These are phyloP conservation scores for Papiliotrema laurentii DNA, from an alignment of 1,284 basidiomycete species.

Conservation along the genomic window DNA sequence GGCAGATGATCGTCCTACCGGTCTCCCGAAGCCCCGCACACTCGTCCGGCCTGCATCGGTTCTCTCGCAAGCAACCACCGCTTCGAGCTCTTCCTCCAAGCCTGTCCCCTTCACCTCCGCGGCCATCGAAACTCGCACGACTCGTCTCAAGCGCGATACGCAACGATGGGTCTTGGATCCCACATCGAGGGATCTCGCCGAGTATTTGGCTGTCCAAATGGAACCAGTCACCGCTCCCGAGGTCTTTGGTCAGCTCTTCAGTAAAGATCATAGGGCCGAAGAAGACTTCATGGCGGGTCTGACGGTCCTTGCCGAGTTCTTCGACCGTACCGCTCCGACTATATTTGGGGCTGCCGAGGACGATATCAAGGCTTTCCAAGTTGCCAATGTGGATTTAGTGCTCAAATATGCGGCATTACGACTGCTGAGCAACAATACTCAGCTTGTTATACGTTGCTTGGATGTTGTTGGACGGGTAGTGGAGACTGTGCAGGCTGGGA, in stretches of 20 bases:
- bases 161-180: conserved; percentile 74
- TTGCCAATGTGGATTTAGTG: conserved; percentile 87
- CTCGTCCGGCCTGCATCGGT: conserved; percentile 20
- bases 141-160: conserved; percentile 72
- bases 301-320: conserved; percentile 68
- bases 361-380: conserved; percentile 63
- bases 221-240: conserved; percentile 75
- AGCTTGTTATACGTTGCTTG: conserved; percentile 79
- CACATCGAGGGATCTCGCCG: conserved; percentile 71
- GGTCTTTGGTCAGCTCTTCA: conserved; percentile 77
- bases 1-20: conserved; percentile 25
- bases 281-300: conserved; percentile 85
- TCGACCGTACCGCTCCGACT: conserved; percentile 60
- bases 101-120: conserved; percentile 59
- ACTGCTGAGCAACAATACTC: conserved; percentile 88
- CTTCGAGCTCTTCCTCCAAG: conserved; percentile 42
- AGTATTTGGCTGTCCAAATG: conserved; percentile 86
- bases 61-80: conserved; percentile 30
- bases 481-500: conserved; percentile 63
- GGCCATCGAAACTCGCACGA: conserved; percentile 67
- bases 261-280: conserved; percentile 91
- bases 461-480: conserved; percentile 81
- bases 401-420: conserved; percentile 93
- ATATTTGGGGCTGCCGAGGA: conserved; percentile 55
- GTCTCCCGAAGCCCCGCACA: conserved; percentile 24